Conservation (phyloP, 2,329 filamentous ascomycete species). For the Cercospora sojina region DNA sequence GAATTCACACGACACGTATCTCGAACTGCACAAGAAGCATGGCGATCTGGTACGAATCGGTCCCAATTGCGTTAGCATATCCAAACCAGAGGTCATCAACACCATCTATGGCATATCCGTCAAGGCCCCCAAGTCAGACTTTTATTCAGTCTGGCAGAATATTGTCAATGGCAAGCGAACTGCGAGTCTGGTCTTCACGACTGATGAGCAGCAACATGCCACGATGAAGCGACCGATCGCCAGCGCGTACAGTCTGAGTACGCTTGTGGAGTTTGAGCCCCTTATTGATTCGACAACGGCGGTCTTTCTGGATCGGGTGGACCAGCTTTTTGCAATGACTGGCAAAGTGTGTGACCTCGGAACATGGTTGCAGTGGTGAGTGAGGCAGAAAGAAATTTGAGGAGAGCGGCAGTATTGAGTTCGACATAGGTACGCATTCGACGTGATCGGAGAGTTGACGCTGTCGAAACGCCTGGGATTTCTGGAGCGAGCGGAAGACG, state of each 20-base stretch:
- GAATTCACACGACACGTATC: conserved; percentile 51
- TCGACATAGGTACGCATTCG: conserved; percentile 24
- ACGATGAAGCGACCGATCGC: conserved; percentile 33
- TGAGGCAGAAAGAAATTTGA: not conserved
- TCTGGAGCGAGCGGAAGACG: conserved; percentile 26
- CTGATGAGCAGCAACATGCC: conserved; percentile 30
- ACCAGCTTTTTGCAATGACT: conserved; percentile 40
- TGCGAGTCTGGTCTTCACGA: conserved; percentile 32
- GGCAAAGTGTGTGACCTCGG: conserved; percentile 59
- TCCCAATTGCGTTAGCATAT: conserved; percentile 71
- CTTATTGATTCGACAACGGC: conserved; percentile 72
- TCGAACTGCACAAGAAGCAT: conserved; percentile 62
- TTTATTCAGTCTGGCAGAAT: conserved; percentile 26
- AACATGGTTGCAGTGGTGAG: conserved; percentile 73
- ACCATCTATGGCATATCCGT: conserved; percentile 50
- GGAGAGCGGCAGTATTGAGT: not conserved
- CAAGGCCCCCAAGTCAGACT: conserved; percentile 23
- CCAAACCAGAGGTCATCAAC: conserved; percentile 66
- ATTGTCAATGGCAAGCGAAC: conserved; percentile 31
- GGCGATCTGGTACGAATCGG: conserved; percentile 72
- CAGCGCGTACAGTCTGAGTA: conserved; percentile 52
- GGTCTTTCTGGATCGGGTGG: conserved; percentile 51
- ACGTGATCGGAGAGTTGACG: conserved; percentile 32
- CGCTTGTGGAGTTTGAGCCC: conserved; percentile 73
- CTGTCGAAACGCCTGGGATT: conserved; percentile 28